Evolutionary conservation across 345 rosid species (phyloP).

Genomic region (Punica granatum): DNA sequence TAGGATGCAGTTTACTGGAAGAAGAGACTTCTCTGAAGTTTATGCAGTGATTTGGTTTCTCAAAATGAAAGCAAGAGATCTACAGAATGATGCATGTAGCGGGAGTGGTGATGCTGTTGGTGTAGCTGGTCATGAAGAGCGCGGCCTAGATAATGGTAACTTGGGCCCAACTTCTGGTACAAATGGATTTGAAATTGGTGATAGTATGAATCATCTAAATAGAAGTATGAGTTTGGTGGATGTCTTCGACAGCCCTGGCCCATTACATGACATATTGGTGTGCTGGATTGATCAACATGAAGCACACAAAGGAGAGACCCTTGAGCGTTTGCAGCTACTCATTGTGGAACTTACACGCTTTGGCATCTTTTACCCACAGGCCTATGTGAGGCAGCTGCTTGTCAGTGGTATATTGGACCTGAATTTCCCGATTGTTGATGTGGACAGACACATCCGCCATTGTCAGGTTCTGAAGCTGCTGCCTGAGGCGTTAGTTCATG

Average conservation of each 20-base stretch:
- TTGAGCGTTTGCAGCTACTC: constrained; percentile 65
- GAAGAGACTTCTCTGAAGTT: constrained; percentile 75
- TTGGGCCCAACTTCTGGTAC: constrained; percentile 23
- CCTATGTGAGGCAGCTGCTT: constrained; percentile 87
- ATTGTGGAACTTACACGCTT: constrained; percentile 66
- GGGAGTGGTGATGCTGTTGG: constrained; percentile 34
- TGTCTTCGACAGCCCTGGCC: constrained; percentile 83
- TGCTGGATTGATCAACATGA: constrained; percentile 99
- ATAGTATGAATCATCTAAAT: constrained; percentile 12
- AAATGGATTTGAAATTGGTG: constrained; percentile 25
- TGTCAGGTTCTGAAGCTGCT: constrained; percentile 73
- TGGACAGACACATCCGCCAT: constrained; percentile 63
- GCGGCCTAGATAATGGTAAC: constrained; percentile 20
- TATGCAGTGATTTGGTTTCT: constrained; percentile 71
- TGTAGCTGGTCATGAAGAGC: constrained; percentile 24
- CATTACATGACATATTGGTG: constrained; percentile 85
- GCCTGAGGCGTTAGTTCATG: constrained; percentile 57
- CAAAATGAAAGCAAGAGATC: constrained; percentile 59
- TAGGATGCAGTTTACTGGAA: constrained; percentile 70
- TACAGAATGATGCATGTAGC: constrained; percentile 25
- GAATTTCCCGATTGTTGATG: constrained; percentile 36
- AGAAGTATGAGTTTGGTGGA: constrained; percentile 26
- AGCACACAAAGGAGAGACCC: constrained; percentile 62
- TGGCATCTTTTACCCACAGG: constrained; percentile 83
- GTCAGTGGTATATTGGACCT: constrained; percentile 79